Evolutionary conservation across 1,139 yeast genomes (phyloP).

Genomic region (Pichia sp.): DNA sequence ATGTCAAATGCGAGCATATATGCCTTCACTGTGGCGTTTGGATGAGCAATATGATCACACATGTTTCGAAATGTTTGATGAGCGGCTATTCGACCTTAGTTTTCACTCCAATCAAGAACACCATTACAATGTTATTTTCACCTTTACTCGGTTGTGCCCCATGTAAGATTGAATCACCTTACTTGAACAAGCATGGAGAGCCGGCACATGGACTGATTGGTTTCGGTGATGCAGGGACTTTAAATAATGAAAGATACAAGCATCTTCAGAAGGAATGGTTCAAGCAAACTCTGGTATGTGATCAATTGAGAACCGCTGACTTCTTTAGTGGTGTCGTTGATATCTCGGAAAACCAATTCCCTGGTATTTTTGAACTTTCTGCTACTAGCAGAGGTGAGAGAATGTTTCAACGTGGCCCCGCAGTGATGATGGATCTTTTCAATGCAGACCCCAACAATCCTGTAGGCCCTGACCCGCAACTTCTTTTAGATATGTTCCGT

Average conservation of each 20-base stretch:
- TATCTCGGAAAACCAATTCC: conserved; percentile 1
- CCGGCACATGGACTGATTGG: conserved; percentile 46
- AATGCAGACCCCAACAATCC: neutral
- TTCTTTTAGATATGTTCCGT: neutral
- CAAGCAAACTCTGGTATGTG: conserved; percentile 25
- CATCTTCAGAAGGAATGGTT: conserved; percentile 55
- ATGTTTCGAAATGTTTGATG: conserved; percentile 17
- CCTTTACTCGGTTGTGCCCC: neutral
- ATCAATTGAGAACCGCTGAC: conserved; percentile 1
- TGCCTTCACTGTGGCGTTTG: conserved; percentile 24
- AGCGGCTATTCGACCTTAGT: conserved; percentile 16
- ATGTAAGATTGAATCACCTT: conserved; percentile 39
- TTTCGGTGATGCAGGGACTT: conserved; percentile 46
- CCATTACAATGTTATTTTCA: conserved; percentile 12
- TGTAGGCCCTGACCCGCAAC: neutral
- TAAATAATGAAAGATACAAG: conserved; percentile 45
- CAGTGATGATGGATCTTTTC: no score
- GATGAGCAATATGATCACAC: conserved; percentile 10
- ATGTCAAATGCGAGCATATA: conserved; percentile 12
- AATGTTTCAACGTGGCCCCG: no score
- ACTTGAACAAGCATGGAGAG: conserved; percentile 68
- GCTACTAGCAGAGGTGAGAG: no score
- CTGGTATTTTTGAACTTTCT: conserved; percentile 15
- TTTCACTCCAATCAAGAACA: conserved; percentile 23
- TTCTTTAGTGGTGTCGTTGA: neutral